A percentile compares a stretch with the other conserved stretches of the same genome.
Conservation (phyloP, 331 rosid genomes). For the Erythrophleum ivorense region DNA sequence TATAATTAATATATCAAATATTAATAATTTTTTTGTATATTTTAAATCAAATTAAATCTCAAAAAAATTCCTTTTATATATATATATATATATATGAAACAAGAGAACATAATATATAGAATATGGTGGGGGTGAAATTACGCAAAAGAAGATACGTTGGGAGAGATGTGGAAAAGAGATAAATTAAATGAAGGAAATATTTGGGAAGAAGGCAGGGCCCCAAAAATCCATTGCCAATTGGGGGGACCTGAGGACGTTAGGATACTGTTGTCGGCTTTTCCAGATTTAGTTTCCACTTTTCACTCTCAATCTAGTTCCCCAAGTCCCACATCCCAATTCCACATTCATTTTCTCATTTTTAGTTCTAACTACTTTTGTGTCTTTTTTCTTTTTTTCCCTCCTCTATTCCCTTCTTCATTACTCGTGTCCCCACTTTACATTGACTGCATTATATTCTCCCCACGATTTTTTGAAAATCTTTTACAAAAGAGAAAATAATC, state of each 20-base stretch:
- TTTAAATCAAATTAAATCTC: too few relatives aligned
- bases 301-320: background rate
- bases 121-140: too few relatives aligned
- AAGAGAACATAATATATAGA: too few relatives aligned
- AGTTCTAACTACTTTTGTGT: background rate
- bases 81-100: too few relatives aligned
- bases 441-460: background rate
- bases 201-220: background rate
- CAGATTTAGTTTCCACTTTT: background rate
- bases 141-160: too few relatives aligned
- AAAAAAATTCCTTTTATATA: too few relatives aligned
- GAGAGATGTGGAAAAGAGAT: background rate
- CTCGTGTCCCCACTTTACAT: background rate
- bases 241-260: conserved; percentile 32
- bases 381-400: too few relatives aligned
- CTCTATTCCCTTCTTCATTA: background rate
- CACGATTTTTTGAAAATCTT: too few relatives aligned
- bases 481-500: background rate
- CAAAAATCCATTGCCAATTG: conserved; percentile 29
- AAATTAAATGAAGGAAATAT: background rate
- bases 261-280: conserved; percentile 51
- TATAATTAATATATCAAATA: too few relatives aligned
- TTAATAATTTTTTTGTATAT: too few relatives aligned
- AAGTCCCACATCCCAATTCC: background rate
- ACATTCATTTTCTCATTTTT: background rate